Evolutionary conservation across 2,329 filamentous ascomycete genomes (phyloP).

Genomic region (Talaromyces albobiverticillius): DNA sequence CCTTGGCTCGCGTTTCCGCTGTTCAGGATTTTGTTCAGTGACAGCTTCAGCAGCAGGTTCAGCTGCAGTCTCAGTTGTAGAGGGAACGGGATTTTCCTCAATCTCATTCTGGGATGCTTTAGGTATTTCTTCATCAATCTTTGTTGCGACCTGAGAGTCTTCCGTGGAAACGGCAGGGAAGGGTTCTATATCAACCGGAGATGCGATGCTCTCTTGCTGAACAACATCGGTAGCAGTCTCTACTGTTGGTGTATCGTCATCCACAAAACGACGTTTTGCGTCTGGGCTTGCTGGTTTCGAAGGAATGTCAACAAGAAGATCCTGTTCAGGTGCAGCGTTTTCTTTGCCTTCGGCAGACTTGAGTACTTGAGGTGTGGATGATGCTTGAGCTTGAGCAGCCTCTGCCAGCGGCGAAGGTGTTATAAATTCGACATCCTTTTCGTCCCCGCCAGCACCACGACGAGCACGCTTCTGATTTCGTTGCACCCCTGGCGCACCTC

Average conservation of each 20-base stretch:
- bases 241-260: slow-evolving; percentile 26
- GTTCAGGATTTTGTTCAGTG: slow-evolving; percentile 24
- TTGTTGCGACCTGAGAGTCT: slow-evolving; percentile 10
- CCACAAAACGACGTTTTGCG: slow-evolving; percentile 14
- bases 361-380: slow-evolving; percentile 24
- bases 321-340: slow-evolving; percentile 32
- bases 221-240: neutral
- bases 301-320: slow-evolving; percentile 30
- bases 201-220: neutral
- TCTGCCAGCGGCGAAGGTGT: slow-evolving; percentile 37
- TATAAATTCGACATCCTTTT: slow-evolving; percentile 74
- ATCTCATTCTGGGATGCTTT: slow-evolving; percentile 2
- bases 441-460: slow-evolving; percentile 62
- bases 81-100: slow-evolving; percentile 11
- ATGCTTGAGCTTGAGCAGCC: slow-evolving; percentile 24
- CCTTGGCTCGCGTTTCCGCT: slow-evolving; percentile 25
- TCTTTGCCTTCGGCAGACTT: slow-evolving; percentile 35
- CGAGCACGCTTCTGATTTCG: slow-evolving; percentile 73
- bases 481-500: slow-evolving; percentile 59
- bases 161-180: slow-evolving; percentile 1
- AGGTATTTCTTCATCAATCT: slow-evolving; percentile 11
- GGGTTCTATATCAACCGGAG: slow-evolving; percentile 6
- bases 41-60: slow-evolving; percentile 21
- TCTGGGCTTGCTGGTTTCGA: slow-evolving; percentile 20
- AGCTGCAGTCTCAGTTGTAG: slow-evolving; percentile 13